phyloP scores from a whole-genome alignment of 78 protist genomes.

The Planoprotostelium fungivorum region DNA sequence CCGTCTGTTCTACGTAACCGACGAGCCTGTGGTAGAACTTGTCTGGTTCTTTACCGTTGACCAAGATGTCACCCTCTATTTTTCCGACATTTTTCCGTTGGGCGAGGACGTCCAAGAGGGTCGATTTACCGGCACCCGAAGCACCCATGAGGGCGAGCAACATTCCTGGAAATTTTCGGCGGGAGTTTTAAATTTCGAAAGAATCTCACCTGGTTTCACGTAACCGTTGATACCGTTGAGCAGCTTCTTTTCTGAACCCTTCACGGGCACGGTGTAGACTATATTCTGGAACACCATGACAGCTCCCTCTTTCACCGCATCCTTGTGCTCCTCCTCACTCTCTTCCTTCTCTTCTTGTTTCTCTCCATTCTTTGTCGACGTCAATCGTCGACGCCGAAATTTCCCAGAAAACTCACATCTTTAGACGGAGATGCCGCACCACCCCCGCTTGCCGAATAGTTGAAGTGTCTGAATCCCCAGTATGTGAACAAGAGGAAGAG shows the following conservation, averaged over 20 bases:
- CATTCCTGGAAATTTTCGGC: constrained; percentile 25
- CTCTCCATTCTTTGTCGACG: neutral
- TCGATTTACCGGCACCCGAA: constrained; percentile 76
- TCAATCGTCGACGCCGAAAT: neutral
- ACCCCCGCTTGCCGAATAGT: neutral
- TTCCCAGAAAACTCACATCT: neutral
- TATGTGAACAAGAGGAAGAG: neutral
- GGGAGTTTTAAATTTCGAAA: neutral
- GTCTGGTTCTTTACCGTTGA: constrained; percentile 22
- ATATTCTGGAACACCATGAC: constrained; percentile 54
- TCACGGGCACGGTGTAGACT: constrained; percentile 26
- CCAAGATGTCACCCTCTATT: constrained; percentile 27
- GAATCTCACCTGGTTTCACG: constrained; percentile 34
- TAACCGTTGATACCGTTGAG: constrained; percentile 55
- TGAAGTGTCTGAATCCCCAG: neutral
- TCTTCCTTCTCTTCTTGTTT: constrained; percentile 27
- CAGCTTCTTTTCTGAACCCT: constrained; percentile 24
- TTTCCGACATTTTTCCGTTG: constrained; percentile 51
- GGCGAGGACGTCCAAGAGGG: constrained; percentile 65
- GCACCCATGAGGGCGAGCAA: constrained; percentile 71
- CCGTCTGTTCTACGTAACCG: constrained; percentile 42
- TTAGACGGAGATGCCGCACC: neutral
- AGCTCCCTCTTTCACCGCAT: constrained; percentile 29
- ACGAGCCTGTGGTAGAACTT: constrained; percentile 28
- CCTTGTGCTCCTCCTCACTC: constrained; percentile 8